Base-by-base conservation (phyloP, 768 basidiomycete species). In the Polyporus arcularius region DNA sequence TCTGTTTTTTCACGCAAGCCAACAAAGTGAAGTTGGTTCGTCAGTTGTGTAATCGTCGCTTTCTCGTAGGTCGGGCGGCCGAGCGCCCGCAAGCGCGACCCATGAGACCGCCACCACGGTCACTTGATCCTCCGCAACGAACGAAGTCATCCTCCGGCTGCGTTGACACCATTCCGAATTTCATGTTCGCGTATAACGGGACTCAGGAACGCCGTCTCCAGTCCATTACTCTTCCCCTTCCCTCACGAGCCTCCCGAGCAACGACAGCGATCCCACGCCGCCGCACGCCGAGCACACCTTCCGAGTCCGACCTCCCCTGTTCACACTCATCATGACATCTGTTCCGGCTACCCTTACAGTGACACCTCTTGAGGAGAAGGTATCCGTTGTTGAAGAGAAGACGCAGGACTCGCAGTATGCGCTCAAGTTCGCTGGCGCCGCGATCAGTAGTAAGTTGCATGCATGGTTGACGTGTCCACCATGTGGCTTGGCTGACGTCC, bases 351-450 rank as follows among this genome's bases (percentile, higher is more conserved):
- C 61, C 45, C 42, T 66, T 31, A 57, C 62, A 18, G 57, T 65
- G 10, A 55, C 55, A 3, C 65, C 67, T 26, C 14, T 68, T 7
- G 69, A 70, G 47, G 69, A 70, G 67, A 65, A 70, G 58, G 65
- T 65, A 14, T 61, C 55, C 18, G 58, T 62, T 15, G 58, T 67
- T 12, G 58, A 65, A 39, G 55, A 50, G 32, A 57, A 55, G 50
- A 45, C 31, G 11, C 55, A 49, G 14, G 62, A 68, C 16, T 60
- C 62, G 31, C 65, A 72, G 42, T 73, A 71, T 63, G 66, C 48
- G 6, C 63, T 72, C 48, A 72, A 71, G 60, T 73, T 73, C 47
- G 65, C 63, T 9, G 71, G 68, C 18, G 73, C 73, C 2, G 71
- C 71, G 8, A 52, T 73, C 45, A 67, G 67, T 46, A 72, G 73